Conservation (phyloP, 345 rosid genomes). For the Salix dunnii region DNA sequence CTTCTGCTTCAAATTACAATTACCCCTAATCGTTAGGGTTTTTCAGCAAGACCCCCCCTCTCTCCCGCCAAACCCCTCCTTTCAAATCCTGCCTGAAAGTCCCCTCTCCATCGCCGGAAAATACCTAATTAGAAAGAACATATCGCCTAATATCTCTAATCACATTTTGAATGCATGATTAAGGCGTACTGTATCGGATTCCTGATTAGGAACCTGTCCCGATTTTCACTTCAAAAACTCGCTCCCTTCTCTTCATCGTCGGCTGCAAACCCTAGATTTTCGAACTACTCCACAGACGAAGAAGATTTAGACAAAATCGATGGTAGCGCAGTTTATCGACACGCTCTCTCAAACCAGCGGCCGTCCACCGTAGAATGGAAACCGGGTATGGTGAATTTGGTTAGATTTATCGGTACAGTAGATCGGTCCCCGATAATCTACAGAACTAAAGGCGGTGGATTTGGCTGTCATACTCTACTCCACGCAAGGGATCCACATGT, state of each 20-base stretch:
- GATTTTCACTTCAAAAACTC: constrained; percentile 19
- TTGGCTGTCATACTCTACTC: constrained; percentile 48
- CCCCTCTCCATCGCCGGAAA: background rate
- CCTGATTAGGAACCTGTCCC: constrained; percentile 26
- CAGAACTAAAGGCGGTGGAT: constrained; percentile 6
- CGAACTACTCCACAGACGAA: constrained; percentile 25
- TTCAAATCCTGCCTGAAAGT: background rate
- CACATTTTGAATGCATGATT: constrained; percentile 36
- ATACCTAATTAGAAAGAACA: background rate
- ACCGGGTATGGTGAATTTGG: constrained; percentile 34
- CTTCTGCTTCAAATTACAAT: background rate
- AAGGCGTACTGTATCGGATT: constrained; percentile 18
- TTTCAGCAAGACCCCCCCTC: background rate
- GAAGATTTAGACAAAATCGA: constrained; percentile 22
- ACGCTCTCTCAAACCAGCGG: constrained; percentile 50
- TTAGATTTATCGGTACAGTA: constrained; percentile 56
- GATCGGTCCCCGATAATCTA: constrained; percentile 26
- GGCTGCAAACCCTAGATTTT: constrained; percentile 18
- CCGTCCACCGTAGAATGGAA: constrained; percentile 42
- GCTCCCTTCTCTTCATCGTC: constrained; percentile 21
- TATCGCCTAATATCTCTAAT: background rate
- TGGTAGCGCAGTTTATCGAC: constrained; percentile 44
- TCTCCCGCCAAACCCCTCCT: background rate
- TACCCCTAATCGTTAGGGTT: background rate
- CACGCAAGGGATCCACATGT: constrained; percentile 28